Percentiles rank a stretch among this genome's conserved stretches.
These are phyloP conservation scores for Puya raimondii DNA, from an alignment of 176 grass and related monocot genomes.

Conservation along the genomic window DNA sequence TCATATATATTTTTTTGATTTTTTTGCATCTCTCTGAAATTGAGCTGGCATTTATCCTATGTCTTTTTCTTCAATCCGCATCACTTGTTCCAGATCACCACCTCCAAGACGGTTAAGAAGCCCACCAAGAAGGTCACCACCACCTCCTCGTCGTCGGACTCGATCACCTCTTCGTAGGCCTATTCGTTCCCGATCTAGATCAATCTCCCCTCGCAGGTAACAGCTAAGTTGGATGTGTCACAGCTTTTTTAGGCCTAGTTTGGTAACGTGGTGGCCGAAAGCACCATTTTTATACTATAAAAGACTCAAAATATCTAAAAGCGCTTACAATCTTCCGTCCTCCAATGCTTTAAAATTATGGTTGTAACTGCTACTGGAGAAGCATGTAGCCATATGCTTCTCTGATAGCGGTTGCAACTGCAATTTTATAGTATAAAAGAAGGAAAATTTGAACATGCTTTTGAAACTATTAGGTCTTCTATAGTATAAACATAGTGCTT, in stretches of 20 bases:
- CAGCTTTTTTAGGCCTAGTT: neutral
- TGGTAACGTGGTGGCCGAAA: neutral
- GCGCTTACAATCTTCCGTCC: too few species aligned
- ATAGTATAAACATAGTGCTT: too few species aligned
- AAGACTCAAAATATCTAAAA: too few species aligned
- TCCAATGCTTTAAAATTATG: too few species aligned
- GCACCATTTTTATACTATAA: neutral
- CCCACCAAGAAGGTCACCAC: conserved; percentile 87
- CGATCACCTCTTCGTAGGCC: conserved; percentile 81
- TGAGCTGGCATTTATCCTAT: neutral
- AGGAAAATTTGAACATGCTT: too few species aligned
- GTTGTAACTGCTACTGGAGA: too few species aligned
- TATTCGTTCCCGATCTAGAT: conserved; percentile 65
- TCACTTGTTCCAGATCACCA: conserved; percentile 48
- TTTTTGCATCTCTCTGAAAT: neutral
- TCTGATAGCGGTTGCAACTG: too few species aligned
- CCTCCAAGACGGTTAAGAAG: conserved; percentile 89
- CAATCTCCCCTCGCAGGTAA: conserved; percentile 92
- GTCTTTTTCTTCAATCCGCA: neutral
- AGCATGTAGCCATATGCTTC: too few species aligned
- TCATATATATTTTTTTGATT: neutral
- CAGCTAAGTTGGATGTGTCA: too few species aligned
- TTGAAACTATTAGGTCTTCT: too few species aligned
- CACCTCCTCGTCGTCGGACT: conserved; percentile 49
- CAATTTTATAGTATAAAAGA: too few species aligned